These are phyloP conservation scores for Eucalyptus pauciflora DNA, from an alignment of 345 rosid genomes.

Conservation along the genomic window DNA sequence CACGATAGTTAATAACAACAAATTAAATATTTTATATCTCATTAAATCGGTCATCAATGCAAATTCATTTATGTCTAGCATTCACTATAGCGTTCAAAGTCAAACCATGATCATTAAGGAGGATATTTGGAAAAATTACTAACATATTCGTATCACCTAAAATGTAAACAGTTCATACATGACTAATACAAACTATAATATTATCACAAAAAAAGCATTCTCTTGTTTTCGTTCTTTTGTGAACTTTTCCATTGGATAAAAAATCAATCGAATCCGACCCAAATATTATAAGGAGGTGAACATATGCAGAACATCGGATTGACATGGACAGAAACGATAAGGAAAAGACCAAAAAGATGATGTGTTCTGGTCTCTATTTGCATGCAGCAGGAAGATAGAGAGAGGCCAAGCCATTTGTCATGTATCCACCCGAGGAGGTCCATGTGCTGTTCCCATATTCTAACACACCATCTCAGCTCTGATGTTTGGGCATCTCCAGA, in stretches of 20 bases:
- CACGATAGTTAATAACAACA: neutral
- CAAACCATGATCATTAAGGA: neutral
- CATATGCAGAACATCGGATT: neutral
- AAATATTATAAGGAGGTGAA: neutral
- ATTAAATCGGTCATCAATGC: neutral
- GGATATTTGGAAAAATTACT: neutral
- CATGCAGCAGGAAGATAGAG: neutral
- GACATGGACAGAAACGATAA: neutral
- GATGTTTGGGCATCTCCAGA: constrained; percentile 21
- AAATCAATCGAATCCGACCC: neutral
- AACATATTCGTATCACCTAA: neutral
- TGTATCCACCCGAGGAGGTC: neutral
- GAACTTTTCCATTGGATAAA: neutral
- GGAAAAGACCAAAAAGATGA: neutral
- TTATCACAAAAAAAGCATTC: neutral
- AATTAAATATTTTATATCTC: neutral
- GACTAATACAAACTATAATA: neutral
- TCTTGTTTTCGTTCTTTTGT: neutral
- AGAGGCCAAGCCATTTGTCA: neutral
- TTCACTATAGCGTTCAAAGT: neutral
- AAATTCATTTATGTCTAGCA: neutral
- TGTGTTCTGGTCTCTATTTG: neutral
- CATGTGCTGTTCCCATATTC: constrained; percentile 37
- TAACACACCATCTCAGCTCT: constrained; percentile 19
- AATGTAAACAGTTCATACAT: neutral